phyloP scores from a whole-genome alignment of 2,329 filamentous ascomycete species.

The Furcasterigmium furcatum region DNA sequence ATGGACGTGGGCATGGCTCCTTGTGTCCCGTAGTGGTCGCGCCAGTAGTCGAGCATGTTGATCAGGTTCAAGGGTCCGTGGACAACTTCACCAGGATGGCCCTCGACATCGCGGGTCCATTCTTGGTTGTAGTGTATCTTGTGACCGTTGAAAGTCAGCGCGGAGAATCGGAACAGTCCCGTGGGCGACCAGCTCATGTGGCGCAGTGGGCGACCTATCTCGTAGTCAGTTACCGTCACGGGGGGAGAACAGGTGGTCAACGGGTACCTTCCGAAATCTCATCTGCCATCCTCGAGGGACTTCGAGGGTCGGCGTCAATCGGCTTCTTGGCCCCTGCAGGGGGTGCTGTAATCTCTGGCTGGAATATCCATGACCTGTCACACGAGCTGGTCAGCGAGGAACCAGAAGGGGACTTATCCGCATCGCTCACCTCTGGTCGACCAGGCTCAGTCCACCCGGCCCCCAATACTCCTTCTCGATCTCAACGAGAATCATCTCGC shows the following conservation, averaged over 20 bases:
- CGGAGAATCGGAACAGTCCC: constrained; percentile 75
- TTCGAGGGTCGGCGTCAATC: neutral
- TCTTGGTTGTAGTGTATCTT: constrained; percentile 75
- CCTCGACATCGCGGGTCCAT: constrained; percentile 64
- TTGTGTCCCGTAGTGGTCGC: constrained; percentile 40
- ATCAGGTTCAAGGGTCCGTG: constrained; percentile 79
- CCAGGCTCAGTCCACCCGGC: constrained; percentile 44
- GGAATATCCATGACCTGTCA: constrained; percentile 39
- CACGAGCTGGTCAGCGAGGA: neutral
- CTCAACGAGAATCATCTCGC: constrained; percentile 63
- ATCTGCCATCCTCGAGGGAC: constrained; percentile 2
- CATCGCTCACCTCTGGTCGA: constrained; percentile 45
- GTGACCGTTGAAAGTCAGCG: constrained; percentile 82
- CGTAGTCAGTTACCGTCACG: neutral
- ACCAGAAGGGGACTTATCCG: neutral
- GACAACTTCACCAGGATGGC: constrained; percentile 69
- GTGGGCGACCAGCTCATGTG: constrained; percentile 40
- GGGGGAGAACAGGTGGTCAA: no score
- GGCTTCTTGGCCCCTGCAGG: neutral
- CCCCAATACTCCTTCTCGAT: constrained; percentile 59
- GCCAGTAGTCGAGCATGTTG: constrained; percentile 66
- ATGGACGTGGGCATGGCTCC: constrained; percentile 31
- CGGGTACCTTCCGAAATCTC: neutral
- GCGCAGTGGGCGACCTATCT: constrained; percentile 18
- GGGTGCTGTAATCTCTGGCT: constrained; percentile 25